Percentiles rank a stretch among this genome's conserved stretches.
Conservation (phyloP, 345 rosid species). For the Dipteronia sinensis region DNA sequence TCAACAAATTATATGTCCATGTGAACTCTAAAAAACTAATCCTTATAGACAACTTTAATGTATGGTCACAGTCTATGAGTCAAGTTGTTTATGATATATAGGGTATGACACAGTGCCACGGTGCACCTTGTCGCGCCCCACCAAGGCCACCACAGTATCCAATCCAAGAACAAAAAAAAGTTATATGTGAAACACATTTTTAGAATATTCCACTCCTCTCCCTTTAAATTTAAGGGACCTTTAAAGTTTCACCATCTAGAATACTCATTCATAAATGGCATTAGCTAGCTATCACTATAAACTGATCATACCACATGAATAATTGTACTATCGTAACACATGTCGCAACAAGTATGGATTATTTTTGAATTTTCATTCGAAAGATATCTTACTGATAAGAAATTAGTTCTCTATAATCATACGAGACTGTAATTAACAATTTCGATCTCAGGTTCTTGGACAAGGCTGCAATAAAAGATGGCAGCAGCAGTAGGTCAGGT, state of each 20-base stretch:
- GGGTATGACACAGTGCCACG: constrained; percentile 12
- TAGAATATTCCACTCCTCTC: constrained; percentile 18
- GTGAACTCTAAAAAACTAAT: constrained; percentile 9
- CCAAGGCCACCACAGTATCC: constrained; percentile 14
- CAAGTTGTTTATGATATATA: constrained; percentile 23
- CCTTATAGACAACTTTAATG: constrained; percentile 19
- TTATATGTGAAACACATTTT: constrained; percentile 19
- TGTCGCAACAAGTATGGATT: neutral
- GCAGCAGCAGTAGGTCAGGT: constrained; percentile 26
- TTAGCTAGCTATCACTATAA: neutral
- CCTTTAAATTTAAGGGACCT: neutral
- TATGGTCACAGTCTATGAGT: constrained; percentile 22
- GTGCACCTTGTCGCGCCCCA: constrained; percentile 21
- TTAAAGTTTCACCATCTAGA: neutral
- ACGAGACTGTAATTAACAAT: neutral
- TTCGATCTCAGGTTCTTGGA: constrained; percentile 65
- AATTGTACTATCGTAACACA: neutral
- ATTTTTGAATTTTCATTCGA: neutral
- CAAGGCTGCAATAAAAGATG: constrained; percentile 75
- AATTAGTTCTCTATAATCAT: neutral
- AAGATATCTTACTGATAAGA: neutral
- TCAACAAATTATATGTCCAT: neutral
- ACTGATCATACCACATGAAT: neutral
- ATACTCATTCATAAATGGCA: neutral
- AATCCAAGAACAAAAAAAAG: constrained; percentile 9